Conservation (phyloP, 2,329 filamentous ascomycete genomes). For the Trichoderma semiorbis region DNA sequence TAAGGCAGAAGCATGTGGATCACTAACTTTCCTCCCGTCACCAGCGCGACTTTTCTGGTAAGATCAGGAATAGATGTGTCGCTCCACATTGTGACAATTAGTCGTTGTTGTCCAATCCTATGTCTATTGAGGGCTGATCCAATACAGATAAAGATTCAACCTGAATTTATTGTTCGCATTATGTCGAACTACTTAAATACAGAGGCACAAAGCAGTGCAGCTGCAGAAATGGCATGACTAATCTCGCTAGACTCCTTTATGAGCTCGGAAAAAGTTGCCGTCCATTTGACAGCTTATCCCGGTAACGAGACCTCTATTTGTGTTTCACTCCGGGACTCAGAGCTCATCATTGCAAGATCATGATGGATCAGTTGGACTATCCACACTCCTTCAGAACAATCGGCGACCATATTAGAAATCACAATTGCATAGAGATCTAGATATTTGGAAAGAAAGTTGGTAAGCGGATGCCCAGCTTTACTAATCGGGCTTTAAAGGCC, state of each 20-base stretch:
- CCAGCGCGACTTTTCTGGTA: neutral
- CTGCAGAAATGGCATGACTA: neutral
- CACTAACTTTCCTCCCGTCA: conserved; percentile 4
- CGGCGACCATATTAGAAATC: no score
- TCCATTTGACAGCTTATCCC: neutral
- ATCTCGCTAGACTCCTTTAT: neutral
- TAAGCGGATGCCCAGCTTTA: neutral
- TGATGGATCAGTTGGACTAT: neutral
- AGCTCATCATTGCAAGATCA: neutral
- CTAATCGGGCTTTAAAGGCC: neutral
- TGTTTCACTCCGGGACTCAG: neutral
- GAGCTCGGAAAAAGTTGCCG: neutral
- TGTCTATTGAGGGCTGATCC: neutral
- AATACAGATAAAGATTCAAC: neutral
- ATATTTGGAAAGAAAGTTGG: neutral
- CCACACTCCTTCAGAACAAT: neutral
- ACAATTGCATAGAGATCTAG: neutral
- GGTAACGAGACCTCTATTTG: neutral
- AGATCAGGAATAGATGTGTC: neutral
- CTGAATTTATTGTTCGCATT: neutral
- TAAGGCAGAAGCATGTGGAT: neutral
- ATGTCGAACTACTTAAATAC: neutral
- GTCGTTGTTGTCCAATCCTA: neutral
- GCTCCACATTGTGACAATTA: neutral
- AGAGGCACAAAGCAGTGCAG: neutral